Percentiles rank a stretch among this genome's conserved stretches.
These are phyloP conservation scores for Psilocybe cyanescens DNA, from an alignment of 768 basidiomycete species.

Conservation along the genomic window DNA sequence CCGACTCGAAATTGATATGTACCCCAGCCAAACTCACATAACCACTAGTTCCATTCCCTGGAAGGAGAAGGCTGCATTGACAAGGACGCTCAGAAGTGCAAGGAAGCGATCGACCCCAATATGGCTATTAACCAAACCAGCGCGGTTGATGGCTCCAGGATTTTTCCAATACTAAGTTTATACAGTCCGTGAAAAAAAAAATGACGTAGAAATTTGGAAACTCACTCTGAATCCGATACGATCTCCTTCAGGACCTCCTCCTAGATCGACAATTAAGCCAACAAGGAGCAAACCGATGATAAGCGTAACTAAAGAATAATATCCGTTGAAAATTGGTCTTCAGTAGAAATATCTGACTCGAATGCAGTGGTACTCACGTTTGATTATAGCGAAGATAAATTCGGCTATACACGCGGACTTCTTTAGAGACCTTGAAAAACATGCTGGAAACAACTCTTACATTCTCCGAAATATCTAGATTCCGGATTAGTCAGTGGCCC, in stretches of 20 bases:
- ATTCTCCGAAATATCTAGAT: slow-evolving; percentile 66
- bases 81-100: slow-evolving; percentile 45
- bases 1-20: not conserved
- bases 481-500: not conserved
- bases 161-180: slow-evolving; percentile 63
- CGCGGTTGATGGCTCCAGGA: slow-evolving; percentile 62
- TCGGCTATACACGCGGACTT: slow-evolving; percentile 45
- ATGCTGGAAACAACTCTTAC: slow-evolving; percentile 28
- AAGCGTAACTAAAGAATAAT: slow-evolving; percentile 44
- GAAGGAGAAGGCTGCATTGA: slow-evolving; percentile 73
- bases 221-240: slow-evolving; percentile 69
- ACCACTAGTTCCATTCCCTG: slow-evolving; percentile 79
- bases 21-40: slow-evolving; percentile 43
- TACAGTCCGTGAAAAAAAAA: not conserved
- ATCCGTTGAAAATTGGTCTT: not conserved
- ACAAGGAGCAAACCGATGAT: slow-evolving; percentile 63
- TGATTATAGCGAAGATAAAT: slow-evolving; percentile 68
- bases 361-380: slow-evolving; percentile 42
- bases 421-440: not conserved
- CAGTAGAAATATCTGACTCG: not conserved
- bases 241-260: slow-evolving; percentile 72
- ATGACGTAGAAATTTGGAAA: slow-evolving; percentile 14
- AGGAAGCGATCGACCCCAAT: slow-evolving; percentile 52
- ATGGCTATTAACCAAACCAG: slow-evolving; percentile 41
- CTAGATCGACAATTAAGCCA: slow-evolving; percentile 76